phyloP scores from a whole-genome alignment of 768 basidiomycete genomes.

The Pleurotus tuoliensis region DNA sequence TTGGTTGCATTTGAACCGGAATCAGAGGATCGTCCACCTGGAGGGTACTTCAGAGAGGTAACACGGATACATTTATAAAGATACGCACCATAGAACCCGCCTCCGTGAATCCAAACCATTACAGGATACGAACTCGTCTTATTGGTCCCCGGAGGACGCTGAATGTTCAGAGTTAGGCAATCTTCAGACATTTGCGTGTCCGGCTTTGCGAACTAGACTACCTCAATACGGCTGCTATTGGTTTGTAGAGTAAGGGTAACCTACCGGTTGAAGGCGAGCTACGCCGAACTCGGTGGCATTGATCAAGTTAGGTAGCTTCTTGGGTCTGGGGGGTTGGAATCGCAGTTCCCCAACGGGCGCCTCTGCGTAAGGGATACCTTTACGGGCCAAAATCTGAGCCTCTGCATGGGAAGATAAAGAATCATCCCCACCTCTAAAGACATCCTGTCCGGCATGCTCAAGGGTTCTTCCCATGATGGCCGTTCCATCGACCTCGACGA shows the following conservation, averaged over 20 bases:
- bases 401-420: neutral
- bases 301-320: constrained; percentile 7
- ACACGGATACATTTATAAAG: too few relatives aligned
- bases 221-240: neutral
- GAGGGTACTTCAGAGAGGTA: neutral
- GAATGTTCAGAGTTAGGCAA: constrained; percentile 44
- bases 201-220: neutral
- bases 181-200: constrained; percentile 32
- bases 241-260: neutral
- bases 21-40: constrained; percentile 10
- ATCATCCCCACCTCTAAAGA: neutral
- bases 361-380: constrained; percentile 30
- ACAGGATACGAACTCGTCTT: constrained; percentile 3
- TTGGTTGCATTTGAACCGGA: constrained; percentile 25
- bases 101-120: constrained; percentile 11
- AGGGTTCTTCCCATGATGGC: neutral
- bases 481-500: neutral
- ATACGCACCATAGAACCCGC: constrained; percentile 8
- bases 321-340: constrained; percentile 20
- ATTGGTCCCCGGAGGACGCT: constrained; percentile 26
- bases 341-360: constrained; percentile 25
- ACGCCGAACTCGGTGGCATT: constrained; percentile 20
- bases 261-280: constrained; percentile 20
- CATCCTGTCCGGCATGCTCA: neutral
- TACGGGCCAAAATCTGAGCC: neutral